Conservation (phyloP, 2,329 filamentous ascomycete genomes). For the Cytospora chrysosperma region DNA sequence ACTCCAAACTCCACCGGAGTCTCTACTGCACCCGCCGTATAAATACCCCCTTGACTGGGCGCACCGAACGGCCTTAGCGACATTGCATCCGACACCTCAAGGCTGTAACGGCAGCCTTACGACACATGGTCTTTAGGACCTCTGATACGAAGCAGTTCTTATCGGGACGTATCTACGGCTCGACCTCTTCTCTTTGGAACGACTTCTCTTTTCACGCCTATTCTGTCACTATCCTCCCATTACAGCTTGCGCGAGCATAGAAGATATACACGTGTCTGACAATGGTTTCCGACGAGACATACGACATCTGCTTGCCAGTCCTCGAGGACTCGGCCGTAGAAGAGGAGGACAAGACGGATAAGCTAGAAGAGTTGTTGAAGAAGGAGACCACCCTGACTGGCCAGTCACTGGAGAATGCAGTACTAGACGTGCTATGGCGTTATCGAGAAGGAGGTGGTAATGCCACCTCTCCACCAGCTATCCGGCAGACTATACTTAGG, state of each 20-base stretch:
- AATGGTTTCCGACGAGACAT: conserved; percentile 92
- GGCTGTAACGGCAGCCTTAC: conserved; percentile 21
- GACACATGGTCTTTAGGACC: conserved; percentile 4
- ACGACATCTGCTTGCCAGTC: conserved; percentile 86
- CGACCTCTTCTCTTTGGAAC: conserved; percentile 1
- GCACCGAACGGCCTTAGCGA: conserved; percentile 3
- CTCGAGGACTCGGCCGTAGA: conserved; percentile 79
- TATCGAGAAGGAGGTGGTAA: conserved; percentile 66
- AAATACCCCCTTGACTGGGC: conserved; percentile 1
- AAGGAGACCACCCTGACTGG: conserved; percentile 75
- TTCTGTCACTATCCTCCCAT: background rate
- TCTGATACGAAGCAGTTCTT: background rate
- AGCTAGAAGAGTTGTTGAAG: conserved; percentile 80
- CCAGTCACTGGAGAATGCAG: conserved; percentile 79
- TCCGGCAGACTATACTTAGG: conserved; percentile 85
- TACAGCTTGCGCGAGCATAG: conserved; percentile 10
- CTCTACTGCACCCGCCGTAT: conserved; percentile 7
- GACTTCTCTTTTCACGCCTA: background rate
- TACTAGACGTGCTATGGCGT: conserved; percentile 88
- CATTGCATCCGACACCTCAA: background rate
- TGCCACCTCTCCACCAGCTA: conserved; percentile 74
- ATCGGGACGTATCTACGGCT: conserved; percentile 7
- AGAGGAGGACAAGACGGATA: conserved; percentile 94
- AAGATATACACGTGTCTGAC: conserved; percentile 7
- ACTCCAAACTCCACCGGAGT: background rate